Conservation (phyloP, 1,284 basidiomycete species). For the Pterulicium gracile region DNA sequence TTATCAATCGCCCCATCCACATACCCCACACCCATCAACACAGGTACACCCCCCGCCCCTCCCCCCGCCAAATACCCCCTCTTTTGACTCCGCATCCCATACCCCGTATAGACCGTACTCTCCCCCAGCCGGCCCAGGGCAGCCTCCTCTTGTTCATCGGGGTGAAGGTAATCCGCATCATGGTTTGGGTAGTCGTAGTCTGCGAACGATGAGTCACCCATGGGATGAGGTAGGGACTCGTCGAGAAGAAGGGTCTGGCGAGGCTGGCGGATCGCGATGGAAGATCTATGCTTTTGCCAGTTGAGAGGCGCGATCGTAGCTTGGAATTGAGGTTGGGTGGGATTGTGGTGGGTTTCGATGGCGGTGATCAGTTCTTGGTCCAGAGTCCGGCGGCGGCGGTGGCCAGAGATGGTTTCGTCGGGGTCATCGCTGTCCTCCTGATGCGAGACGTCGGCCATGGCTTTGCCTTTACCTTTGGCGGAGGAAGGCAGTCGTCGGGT, state of each 20-base stretch:
- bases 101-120: slow-evolving; percentile 35
- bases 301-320: no score
- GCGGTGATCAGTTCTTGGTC: not conserved
- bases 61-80: slow-evolving; percentile 62
- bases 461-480: not conserved
- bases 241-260: not conserved
- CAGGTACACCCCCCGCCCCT: slow-evolving; percentile 54
- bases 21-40: slow-evolving; percentile 58
- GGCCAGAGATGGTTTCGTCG: not conserved
- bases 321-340: not conserved
- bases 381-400: not conserved
- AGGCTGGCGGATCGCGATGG: not conserved
- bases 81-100: slow-evolving; percentile 40
- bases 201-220: no score
- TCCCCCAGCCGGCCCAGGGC: no score
- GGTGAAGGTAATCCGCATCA: no score
- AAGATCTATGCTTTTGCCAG: no score
- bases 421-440: slow-evolving; percentile 18
- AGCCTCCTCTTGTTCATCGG: no score
- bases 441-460: slow-evolving; percentile 7
- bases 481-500: no score
- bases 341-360: not conserved
- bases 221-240: no score
- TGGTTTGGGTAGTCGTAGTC: no score
- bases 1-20: slow-evolving; percentile 34